phyloP scores from a whole-genome alignment of 75 land plant genomes.

The Adiantum capillusveneris region DNA sequence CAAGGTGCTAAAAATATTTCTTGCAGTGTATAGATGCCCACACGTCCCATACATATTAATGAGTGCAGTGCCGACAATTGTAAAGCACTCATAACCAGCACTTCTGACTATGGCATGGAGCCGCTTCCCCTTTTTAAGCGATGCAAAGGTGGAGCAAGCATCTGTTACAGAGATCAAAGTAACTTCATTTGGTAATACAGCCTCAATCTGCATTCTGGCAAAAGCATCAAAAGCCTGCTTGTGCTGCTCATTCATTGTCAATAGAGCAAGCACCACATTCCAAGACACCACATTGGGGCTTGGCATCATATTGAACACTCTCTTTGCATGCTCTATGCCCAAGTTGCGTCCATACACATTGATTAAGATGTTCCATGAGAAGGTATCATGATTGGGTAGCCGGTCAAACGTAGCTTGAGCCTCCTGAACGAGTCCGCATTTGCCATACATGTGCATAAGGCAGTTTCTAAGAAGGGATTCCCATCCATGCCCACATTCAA shows the following conservation, averaged over 20 bases:
- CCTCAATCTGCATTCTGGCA: constrained; percentile 27
- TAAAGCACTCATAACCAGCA: constrained; percentile 16
- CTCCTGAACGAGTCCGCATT: neutral
- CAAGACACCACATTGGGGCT: constrained; percentile 6
- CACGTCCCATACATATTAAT: constrained; percentile 47
- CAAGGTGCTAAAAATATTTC: constrained; percentile 7
- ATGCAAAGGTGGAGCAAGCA: constrained; percentile 42
- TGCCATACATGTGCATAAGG: constrained; percentile 4
- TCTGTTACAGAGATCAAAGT: constrained; percentile 37
- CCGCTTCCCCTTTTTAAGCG: constrained; percentile 32
- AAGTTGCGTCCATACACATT: neutral
- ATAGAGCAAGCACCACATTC: neutral
- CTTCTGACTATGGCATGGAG: constrained; percentile 25
- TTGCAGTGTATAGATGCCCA: constrained; percentile 3
- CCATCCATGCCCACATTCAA: constrained; percentile 5
- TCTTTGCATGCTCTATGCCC: neutral
- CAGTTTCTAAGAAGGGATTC: neutral
- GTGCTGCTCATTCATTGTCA: constrained; percentile 3
- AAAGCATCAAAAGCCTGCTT: constrained; percentile 28
- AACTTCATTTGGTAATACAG: constrained; percentile 31
- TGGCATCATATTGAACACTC: constrained; percentile 1
- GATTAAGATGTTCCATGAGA: constrained; percentile 2
- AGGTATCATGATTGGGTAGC: constrained; percentile 1
- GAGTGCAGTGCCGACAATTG: constrained; percentile 26
- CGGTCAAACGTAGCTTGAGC: neutral